Conservation (phyloP, 345 rosid species). For the Cardamine occulta region DNA sequence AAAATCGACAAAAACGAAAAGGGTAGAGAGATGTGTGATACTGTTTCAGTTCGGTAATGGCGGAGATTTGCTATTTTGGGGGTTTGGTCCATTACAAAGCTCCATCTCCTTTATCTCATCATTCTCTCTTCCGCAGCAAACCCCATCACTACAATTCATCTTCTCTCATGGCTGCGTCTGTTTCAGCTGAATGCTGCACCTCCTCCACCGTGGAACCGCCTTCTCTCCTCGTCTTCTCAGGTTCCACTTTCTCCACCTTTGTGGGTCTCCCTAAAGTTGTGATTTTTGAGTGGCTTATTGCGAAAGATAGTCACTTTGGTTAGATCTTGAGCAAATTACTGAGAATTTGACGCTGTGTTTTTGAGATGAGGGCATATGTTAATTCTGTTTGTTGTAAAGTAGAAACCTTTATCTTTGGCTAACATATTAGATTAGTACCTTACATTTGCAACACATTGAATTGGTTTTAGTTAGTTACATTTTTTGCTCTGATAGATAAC, state of each 20-base stretch:
- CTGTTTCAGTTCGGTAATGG: constrained; percentile 53
- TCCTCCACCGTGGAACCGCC: constrained; percentile 55
- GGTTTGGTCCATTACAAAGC: constrained; percentile 36
- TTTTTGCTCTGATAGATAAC: not conserved
- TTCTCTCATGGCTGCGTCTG: constrained; percentile 45
- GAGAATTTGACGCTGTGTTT: not conserved
- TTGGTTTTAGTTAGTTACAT: not conserved
- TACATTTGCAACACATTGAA: not conserved
- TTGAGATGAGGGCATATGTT: not conserved
- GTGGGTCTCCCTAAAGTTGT: constrained; percentile 7
- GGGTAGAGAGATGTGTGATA: constrained; percentile 11
- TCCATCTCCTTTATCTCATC: constrained; percentile 28
- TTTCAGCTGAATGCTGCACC: constrained; percentile 44
- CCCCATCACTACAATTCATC: constrained; percentile 17
- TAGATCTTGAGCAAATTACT: constrained; percentile 7
- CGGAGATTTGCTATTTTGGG: constrained; percentile 51
- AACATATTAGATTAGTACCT: not conserved
- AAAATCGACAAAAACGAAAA: constrained; percentile 3
- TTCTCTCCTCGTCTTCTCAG: constrained; percentile 91
- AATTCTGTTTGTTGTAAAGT: not conserved
- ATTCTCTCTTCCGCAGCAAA: constrained; percentile 22
- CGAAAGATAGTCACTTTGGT: constrained; percentile 4
- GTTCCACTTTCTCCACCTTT: constrained; percentile 22
- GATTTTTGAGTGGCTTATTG: not conserved
- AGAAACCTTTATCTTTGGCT: not conserved